Percentiles rank a stretch among this genome's conserved stretches.
Conservation (phyloP, 345 rosid genomes). For the Moringa oleifera region DNA sequence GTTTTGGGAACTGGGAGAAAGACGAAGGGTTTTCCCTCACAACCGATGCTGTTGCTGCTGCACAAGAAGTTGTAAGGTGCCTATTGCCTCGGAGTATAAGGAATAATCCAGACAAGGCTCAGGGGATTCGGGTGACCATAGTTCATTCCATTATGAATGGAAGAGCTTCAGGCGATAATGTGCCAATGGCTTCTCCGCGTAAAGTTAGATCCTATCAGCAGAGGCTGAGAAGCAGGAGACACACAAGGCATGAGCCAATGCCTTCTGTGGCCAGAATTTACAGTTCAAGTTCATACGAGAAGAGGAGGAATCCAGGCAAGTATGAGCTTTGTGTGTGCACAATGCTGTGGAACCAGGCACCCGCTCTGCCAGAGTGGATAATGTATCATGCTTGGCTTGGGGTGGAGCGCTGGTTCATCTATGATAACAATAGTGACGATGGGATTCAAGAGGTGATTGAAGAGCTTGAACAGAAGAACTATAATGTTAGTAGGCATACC, state of each 20-base stretch:
- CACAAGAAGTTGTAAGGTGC: constrained; percentile 94
- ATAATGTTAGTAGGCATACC: constrained; percentile 65
- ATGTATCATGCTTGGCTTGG: constrained; percentile 93
- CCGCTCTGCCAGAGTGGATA: constrained; percentile 76
- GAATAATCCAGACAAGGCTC: constrained; percentile 41
- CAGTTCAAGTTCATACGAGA: constrained; percentile 14
- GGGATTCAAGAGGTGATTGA: constrained; percentile 45
- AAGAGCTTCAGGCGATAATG: constrained; percentile 16
- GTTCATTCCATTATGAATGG: constrained; percentile 14
- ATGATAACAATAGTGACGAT: constrained; percentile 96
- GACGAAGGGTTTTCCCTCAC: constrained; percentile 36
- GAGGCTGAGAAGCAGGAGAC: constrained; percentile 5
- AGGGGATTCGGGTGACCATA: constrained; percentile 49
- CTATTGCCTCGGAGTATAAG: constrained; percentile 53
- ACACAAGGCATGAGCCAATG: constrained; percentile 18
- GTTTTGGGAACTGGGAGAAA: constrained; percentile 36
- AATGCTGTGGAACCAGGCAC: constrained; percentile 94
- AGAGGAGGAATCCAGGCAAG: constrained; percentile 29
- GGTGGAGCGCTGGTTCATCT: constrained; percentile 87
- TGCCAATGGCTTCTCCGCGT: constrained; percentile 21
- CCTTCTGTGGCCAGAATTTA: constrained; percentile 64
- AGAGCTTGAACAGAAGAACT: constrained; percentile 45
- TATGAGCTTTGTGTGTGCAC: constrained; percentile 85
- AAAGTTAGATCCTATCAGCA: constrained; percentile 6
- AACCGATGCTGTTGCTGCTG: constrained; percentile 64